phyloP scores from a whole-genome alignment of 2,329 filamentous ascomycete genomes.

The Arachnomyces sp. region DNA sequence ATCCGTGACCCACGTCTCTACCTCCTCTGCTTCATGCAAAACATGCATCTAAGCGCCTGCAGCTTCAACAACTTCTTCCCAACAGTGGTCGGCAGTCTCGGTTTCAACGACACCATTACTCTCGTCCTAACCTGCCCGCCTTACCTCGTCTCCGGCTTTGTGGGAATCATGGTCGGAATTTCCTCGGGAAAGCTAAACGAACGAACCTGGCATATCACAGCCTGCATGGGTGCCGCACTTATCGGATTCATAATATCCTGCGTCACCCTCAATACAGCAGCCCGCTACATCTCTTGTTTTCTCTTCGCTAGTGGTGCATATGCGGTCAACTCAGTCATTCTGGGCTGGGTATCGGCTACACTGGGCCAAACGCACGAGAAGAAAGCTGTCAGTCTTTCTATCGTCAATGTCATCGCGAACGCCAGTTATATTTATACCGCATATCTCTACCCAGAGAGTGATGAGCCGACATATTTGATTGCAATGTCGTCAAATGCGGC shows the following conservation, averaged over 20 bases:
- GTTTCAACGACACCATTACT: conserved; percentile 40
- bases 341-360: conserved; percentile 37
- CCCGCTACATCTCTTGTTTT: conserved; percentile 25
- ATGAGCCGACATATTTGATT: conserved; percentile 13
- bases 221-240: conserved; percentile 18
- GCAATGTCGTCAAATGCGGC: conserved; percentile 13
- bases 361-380: conserved; percentile 38
- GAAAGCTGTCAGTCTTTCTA: conserved; percentile 34
- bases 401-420: conserved; percentile 37
- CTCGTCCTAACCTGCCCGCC: conserved; percentile 46
- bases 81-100: conserved; percentile 39
- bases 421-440: conserved; percentile 33
- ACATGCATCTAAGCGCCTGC: conserved; percentile 39
- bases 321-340: conserved; percentile 33
- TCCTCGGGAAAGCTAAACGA: conserved; percentile 40
- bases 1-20: conserved; percentile 30
- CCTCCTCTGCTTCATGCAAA: conserved; percentile 40
- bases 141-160: conserved; percentile 43
- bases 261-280: conserved; percentile 21
- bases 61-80: conserved; percentile 41
- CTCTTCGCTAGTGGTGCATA: conserved; percentile 27
- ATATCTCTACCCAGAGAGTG: conserved; percentile 28
- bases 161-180: conserved; percentile 43
- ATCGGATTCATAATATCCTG: conserved; percentile 25
- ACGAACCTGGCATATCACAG: conserved; percentile 24